These are phyloP conservation scores for Leccinum olivaceopallidum DNA, from an alignment of 768 basidiomycete genomes.

Conservation along the genomic window DNA sequence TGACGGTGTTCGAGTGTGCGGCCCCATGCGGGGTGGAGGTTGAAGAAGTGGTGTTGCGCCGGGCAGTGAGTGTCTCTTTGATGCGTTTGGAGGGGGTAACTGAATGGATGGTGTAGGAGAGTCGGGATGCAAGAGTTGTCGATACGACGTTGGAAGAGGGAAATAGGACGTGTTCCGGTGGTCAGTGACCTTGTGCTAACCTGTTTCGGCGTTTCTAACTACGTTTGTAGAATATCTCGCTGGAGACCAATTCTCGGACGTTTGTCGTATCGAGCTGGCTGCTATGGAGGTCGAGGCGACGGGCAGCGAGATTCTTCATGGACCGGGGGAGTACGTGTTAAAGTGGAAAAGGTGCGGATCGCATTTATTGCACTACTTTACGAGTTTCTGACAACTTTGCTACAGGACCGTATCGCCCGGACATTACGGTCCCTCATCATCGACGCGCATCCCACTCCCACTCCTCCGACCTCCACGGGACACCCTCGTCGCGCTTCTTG, in stretches of 20 bases:
- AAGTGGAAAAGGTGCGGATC: slow-evolving; percentile 61
- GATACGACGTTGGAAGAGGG: slow-evolving; percentile 53
- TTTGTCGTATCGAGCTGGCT: slow-evolving; percentile 52
- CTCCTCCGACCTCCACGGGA: slow-evolving; percentile 59
- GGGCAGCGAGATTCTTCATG: slow-evolving; percentile 37
- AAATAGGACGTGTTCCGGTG: slow-evolving; percentile 47
- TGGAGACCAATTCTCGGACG: slow-evolving; percentile 64
- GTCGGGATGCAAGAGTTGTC: slow-evolving; percentile 45
- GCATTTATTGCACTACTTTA: neutral
- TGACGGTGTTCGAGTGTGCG: slow-evolving; percentile 48
- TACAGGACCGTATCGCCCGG: slow-evolving; percentile 49
- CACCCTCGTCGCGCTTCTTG: slow-evolving; percentile 63
- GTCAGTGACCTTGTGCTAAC: slow-evolving; percentile 27
- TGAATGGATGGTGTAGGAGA: slow-evolving; percentile 36
- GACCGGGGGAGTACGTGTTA: slow-evolving; percentile 61
- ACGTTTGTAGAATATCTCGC: slow-evolving; percentile 52
- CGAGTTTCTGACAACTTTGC: neutral
- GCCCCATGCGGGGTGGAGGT: slow-evolving; percentile 61
- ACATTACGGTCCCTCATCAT: slow-evolving; percentile 44
- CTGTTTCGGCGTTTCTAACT: slow-evolving; percentile 1
- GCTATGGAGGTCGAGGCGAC: slow-evolving; percentile 39
- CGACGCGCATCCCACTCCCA: slow-evolving; percentile 60
- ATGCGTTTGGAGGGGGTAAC: no score
- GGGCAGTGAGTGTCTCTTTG: slow-evolving; percentile 41
- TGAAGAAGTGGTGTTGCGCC: slow-evolving; percentile 46